Evolutionary conservation across 2,329 filamentous ascomycete genomes (phyloP), one percentile per base, ranked within the genome.

Genomic region (Penicillium sp.): DNA sequence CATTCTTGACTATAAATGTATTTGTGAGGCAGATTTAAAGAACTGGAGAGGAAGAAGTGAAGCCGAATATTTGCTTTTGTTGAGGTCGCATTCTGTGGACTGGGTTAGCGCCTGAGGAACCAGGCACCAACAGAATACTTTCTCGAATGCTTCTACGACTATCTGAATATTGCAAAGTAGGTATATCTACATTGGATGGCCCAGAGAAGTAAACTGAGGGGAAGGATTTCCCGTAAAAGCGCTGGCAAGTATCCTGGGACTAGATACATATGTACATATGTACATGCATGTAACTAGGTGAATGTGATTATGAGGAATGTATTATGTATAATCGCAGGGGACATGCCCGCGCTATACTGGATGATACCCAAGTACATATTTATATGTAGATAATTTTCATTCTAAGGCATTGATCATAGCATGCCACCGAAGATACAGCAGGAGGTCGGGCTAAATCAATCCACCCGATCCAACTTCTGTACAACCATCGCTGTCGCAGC

Each of bases 401-500:
- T 43, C 32, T 18, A 60, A 58, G 53, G 55, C 58, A 58, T 56
- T 55, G 53, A 56, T 35, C 18, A 34, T 49, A 23, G 26, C 30
- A 47, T 43, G 35, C 38, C 47, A 44, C 39, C 23, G 26, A 6
- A 29, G 35, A 45, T 26, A 43, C 9, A 38, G 18, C 13, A 53
- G 6, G 29, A 14, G 19, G n/a, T 30, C 42, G 32, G 34, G 14
- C 9, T 10, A 8, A 44, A 34, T 64, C 69, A 76, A 47, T 76
- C 70, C 18, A 78, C 75, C 16, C 67, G 69, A 60, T 88, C 87
- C 62, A 93, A 81, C 65, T 86, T 86, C 76, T 97, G 92, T 51
- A 99, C 90, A 45, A 97, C 90, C 69, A 97, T 82, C 0, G 92
- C 94, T 9, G 90, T 93, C 1, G 93, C 90, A 13, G 91, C 93